phyloP scores from a whole-genome alignment of 306 rosid genomes.

The Echinosophora koreensis region DNA sequence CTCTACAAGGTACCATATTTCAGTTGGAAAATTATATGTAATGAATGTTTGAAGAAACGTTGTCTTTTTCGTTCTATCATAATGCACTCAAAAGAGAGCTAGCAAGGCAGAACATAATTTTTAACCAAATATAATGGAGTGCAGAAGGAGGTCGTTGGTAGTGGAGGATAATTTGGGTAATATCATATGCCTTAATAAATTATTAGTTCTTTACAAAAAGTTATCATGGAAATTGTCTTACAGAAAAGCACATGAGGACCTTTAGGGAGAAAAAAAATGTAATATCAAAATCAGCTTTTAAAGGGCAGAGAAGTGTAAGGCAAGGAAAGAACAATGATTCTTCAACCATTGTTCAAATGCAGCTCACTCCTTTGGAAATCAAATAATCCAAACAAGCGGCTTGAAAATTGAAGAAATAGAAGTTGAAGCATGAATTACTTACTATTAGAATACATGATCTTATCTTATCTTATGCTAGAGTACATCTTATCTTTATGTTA shows the following conservation, averaged over 20 bases:
- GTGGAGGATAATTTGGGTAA: conserved; percentile 14
- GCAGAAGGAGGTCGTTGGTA: conserved; percentile 15
- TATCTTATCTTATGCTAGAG: no score
- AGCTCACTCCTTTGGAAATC: conserved; percentile 25
- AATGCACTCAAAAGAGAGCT: conserved; percentile 11
- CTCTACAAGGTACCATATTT: neutral
- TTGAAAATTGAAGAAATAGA: conserved; percentile 10
- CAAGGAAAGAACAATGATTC: conserved; percentile 14
- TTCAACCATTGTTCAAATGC: conserved; percentile 37
- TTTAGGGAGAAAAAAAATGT: conserved; percentile 32
- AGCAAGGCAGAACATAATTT: conserved; percentile 32
- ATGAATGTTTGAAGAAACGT: conserved; percentile 15
- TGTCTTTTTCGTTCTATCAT: neutral
- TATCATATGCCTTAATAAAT: conserved; percentile 14
- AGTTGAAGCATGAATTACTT: conserved; percentile 53
- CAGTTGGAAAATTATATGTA: conserved; percentile 33
- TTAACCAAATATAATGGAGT: conserved; percentile 23
- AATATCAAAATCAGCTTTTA: conserved; percentile 34
- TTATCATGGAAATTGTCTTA: conserved; percentile 17
- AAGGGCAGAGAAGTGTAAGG: conserved; percentile 18
- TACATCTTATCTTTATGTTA: no score
- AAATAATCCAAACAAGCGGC: conserved; percentile 15
- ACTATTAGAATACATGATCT: no score
- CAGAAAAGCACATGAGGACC: conserved; percentile 28
- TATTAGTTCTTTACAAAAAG: conserved; percentile 12